A percentile compares a stretch with the other conserved stretches of the same genome.
phyloP scores from a whole-genome alignment of 805 yeast genomes.

The Candida tammaniensis region DNA sequence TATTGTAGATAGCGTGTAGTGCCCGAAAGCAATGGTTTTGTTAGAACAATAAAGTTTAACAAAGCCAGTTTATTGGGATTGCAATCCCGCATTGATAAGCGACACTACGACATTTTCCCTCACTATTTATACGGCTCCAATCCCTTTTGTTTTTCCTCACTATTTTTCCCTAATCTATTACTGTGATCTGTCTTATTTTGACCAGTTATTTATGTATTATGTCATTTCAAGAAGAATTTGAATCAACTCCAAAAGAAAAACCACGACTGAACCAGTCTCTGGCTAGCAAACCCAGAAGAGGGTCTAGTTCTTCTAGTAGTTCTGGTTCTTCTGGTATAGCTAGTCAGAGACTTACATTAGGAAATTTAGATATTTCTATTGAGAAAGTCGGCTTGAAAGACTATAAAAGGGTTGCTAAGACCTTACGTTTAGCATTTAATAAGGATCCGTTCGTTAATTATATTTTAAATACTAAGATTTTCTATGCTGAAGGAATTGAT shows the following conservation, averaged over 20 bases:
- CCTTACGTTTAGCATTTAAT: constrained; percentile 51
- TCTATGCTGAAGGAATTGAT: constrained; percentile 14
- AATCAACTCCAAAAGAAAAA: constrained; percentile 27
- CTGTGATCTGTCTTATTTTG: too few species aligned
- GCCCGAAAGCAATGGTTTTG: too few species aligned
- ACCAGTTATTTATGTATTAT: constrained; percentile 13
- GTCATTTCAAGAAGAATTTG: constrained; percentile 30
- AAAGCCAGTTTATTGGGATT: too few species aligned
- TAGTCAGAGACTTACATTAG: constrained; percentile 14
- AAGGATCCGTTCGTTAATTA: constrained; percentile 54
- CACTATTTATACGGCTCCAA: too few species aligned
- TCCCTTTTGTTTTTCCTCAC: too few species aligned
- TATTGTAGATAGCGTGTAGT: too few species aligned
- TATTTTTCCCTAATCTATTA: too few species aligned
- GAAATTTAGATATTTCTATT: constrained; percentile 17
- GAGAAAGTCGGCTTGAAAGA: constrained; percentile 34
- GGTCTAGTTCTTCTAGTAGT: constrained; percentile 4
- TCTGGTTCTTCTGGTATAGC: constrained; percentile 4
- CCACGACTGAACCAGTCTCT: constrained; percentile 41
- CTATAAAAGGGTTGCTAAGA: constrained; percentile 54
- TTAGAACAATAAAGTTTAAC: too few species aligned
- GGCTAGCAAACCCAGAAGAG: constrained; percentile 14
- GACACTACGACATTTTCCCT: too few species aligned
- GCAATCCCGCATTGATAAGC: too few species aligned
- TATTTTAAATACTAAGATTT: constrained; percentile 41